phyloP scores from a whole-genome alignment of 1,139 yeast species.

The Pichia sp. region DNA sequence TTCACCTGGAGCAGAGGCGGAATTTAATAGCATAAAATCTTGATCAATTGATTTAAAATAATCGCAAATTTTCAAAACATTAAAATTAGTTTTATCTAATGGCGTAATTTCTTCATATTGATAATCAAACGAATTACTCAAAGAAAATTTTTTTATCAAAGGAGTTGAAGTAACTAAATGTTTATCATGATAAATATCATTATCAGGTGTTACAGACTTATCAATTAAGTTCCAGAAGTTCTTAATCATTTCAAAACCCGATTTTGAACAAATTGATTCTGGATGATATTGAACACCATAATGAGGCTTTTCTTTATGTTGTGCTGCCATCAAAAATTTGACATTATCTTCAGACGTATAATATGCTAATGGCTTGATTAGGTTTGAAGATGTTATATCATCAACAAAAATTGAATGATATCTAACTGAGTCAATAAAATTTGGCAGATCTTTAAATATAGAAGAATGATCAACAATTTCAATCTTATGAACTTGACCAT shows the following conservation, averaged over 20 bases:
- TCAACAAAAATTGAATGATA: slow-evolving; percentile 79
- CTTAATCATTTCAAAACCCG: slow-evolving; percentile 51
- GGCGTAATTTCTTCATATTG: slow-evolving; percentile 11
- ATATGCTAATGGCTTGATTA: slow-evolving; percentile 56
- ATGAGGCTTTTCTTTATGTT: slow-evolving; percentile 56
- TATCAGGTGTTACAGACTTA: neutral
- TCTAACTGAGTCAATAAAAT: slow-evolving; percentile 60
- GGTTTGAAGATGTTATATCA: slow-evolving; percentile 16
- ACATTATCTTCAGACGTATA: slow-evolving; percentile 23
- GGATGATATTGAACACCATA: slow-evolving; percentile 98
- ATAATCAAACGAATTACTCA: slow-evolving; percentile 10
- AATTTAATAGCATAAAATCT: slow-evolving; percentile 58
- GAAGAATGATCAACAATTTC: slow-evolving; percentile 30
- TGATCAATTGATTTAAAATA: slow-evolving; percentile 15
- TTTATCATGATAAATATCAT: neutral
- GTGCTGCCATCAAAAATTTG: slow-evolving; percentile 72
- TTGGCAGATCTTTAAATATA: slow-evolving; percentile 37
- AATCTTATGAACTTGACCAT: slow-evolving; percentile 74
- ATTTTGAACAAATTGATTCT: slow-evolving; percentile 78
- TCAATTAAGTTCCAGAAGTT: slow-evolving; percentile 59
- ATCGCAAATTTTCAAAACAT: slow-evolving; percentile 46
- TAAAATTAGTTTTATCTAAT: neutral
- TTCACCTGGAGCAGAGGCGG: slow-evolving; percentile 74
- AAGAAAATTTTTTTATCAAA: slow-evolving; percentile 13
- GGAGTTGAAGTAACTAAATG: slow-evolving; percentile 15